Base-by-base conservation (phyloP, 352 stramenopile species). In the Phytophthora megakarya region DNA sequence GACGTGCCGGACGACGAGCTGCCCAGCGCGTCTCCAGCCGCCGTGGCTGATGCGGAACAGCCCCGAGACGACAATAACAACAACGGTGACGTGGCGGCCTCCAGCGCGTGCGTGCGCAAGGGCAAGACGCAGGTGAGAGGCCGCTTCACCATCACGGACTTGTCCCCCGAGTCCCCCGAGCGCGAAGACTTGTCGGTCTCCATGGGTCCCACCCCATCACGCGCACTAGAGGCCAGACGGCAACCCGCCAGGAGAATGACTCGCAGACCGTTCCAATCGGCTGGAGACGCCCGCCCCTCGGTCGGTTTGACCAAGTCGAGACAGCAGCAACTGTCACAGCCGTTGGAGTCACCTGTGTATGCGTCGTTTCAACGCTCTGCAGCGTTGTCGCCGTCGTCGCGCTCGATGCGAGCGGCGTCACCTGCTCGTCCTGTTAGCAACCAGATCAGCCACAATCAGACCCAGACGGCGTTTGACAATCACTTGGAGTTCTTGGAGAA, bases 61-160 rank as follows among this genome's bases (percentile, higher is more conserved):
- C 35, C 35, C 3, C 22, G 40, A 11, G 60, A 66, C 40, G 30
- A 65, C 30, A 48, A 61, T 16, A 61, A 67, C 26, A 50, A 62
- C 48, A 62, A 39, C 30, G 67, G 72, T 59, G 66, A 65, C 25
- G 23, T 65, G 4, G 38, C 52, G 23, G 43, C 61, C 19, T 72
- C 65, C 16, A 67, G 37, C 16, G 61, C 38, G 22, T 74, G 46
- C 16, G 39, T 57, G 46, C 76, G 76, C 37, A 75, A 81, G 55
- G 72, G 74, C 21, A 91, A 89, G 64, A 93, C 81, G 45, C 80
- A 89, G 53, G 70, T 91, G 15, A 81, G 75, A 65, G 84, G 84
- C 16, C 72, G 84, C n/a, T 93, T 93, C 44, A 93, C 82, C 18
- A 93, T 93, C 72, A 93, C 86, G 15, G 84, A 93, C 54, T 42